Base-by-base conservation (phyloP, 202 grass and related monocot species). In the Schoenoplectus triqueter region DNA sequence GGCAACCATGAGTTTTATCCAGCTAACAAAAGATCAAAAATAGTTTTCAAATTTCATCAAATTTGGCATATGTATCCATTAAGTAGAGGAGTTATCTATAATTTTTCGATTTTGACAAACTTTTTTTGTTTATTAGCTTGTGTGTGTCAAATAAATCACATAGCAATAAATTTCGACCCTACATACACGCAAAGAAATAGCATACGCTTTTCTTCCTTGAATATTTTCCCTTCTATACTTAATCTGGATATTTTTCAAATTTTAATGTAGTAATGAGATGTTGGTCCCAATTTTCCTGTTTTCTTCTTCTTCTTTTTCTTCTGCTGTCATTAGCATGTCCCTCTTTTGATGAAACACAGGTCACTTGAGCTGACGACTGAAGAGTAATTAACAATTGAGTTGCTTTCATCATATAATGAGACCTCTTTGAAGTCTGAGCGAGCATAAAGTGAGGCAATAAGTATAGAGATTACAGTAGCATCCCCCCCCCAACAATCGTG, bases 291-390 rank as follows among this genome's bases (percentile, higher is more conserved):
- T 2, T n/a, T 18, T 57, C 57, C 1, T n/a, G 2, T 1, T 56
- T 55, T 15, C 5, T 8, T 78, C 42, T 78, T 42, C 49, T 55
- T 20, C 52, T 74, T 50, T 78, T 56, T 19, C 39, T 52, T 54
- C 21, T 78, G 51, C 15, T 59, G 14, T 56, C 74, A 78, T 59
- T 21, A 74, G 47, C 70, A 74, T 11, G 3, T 10, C 46, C 17
- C 22, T 57, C 10, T 18, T 45, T 71, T 0, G 31, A 41, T 40
- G 21, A 5, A 15, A 22, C 50, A 57, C 39, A 55, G 9, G 49
- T 54, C 73, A 19, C 50, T 14, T 77, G 73, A 57, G 11, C 7
- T 42, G 73, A 77, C 73, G 57, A 59, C 51, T 44, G 20, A 76
- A 15, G 39, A 39, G 20, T 60, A 42, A 60, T 42, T 42, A 19